Evolutionary conservation across 768 basidiomycete genomes (phyloP), one percentile per base, ranked within the genome.

Genomic region (Rhodosporidiobolus odoratus): DNA sequence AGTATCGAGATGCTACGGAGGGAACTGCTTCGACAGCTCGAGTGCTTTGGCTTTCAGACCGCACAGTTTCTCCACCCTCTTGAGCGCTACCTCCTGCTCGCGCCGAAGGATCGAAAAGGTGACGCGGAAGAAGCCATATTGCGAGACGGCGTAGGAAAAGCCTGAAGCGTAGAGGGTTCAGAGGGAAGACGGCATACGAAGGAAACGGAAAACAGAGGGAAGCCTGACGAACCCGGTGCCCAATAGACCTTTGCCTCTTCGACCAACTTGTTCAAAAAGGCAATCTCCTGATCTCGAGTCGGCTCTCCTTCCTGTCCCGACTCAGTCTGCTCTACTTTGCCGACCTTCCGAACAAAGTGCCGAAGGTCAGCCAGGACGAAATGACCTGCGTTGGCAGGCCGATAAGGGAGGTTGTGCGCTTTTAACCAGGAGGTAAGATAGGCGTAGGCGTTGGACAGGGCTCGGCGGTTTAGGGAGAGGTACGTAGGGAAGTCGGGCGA

Each of bases 331-430:
- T 1, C 32, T 12, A 30, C 8, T 1, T 3, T 19, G 21, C 34
- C n/a, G 8, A 56, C 25, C 30, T 52, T 9, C n/a, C 43, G 13
- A 16, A 72, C 30, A 37, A 57, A 34, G 8, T 21, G 7, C 6
- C 65, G 48, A 7, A 61, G 63, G 62, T 72, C 71, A 52, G 54
- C 65, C 17, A 68, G 62, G 35, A 68, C n/a, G 54, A 68, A 72
- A 52, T 72, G 71, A 0, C 71, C 71, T 3, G 71, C 62, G 40
- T 65, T 48, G 2, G 58, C 32, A 4, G 66, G 61, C 21, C 45
- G 53, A 25, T 50, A 72, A 4, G 71, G 58, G 34, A 72, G 47
- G 23, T 34, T 15, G 2, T 72, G 71, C 2, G 34, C 38, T 3
- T 32, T 27, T 1, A 72, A 47, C 63, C 66, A 72, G 19, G 34